Evolutionary conservation across 2,329 filamentous ascomycete genomes (phyloP).

Genomic region (Xylariales sp.): DNA sequence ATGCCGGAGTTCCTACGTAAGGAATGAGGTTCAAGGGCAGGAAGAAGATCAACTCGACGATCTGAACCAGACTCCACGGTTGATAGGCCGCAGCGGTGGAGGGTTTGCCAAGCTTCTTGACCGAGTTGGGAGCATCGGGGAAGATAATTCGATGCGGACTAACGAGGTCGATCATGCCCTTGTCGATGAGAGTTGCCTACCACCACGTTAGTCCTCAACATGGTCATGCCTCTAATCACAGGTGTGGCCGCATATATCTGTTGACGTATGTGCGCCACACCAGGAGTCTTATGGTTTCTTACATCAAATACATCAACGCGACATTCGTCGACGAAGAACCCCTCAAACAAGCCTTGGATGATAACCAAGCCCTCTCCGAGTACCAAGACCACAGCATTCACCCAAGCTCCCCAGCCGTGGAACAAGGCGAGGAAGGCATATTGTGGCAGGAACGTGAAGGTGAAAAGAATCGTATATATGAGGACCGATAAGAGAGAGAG

Average conservation of each 20-base stretch:
- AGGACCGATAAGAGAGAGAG: constrained; percentile 76
- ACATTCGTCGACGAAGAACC: constrained; percentile 75
- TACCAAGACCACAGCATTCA: constrained; percentile 82
- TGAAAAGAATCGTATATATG: constrained; percentile 80
- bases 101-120: constrained; percentile 78
- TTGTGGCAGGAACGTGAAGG: constrained; percentile 84
- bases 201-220: constrained; percentile 15
- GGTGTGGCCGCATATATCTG: too few species aligned
- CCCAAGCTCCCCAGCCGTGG: constrained; percentile 81
- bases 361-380: constrained; percentile 77
- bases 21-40: constrained; percentile 86
- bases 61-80: constrained; percentile 88
- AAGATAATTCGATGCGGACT: constrained; percentile 61
- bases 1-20: constrained; percentile 75
- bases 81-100: constrained; percentile 73
- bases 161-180: constrained; percentile 66
- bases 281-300: constrained; percentile 27
- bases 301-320: constrained; percentile 82
- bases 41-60: constrained; percentile 74
- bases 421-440: constrained; percentile 86
- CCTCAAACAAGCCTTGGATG: constrained; percentile 66
- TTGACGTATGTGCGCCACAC: too few species aligned
- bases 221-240: too few species aligned
- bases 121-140: constrained; percentile 63
- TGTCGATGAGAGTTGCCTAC: constrained; percentile 67